Evolutionary conservation across 768 basidiomycete species (phyloP), one percentile per base, ranked within the genome.

Genomic region (Macrolepiota fuliginosa): DNA sequence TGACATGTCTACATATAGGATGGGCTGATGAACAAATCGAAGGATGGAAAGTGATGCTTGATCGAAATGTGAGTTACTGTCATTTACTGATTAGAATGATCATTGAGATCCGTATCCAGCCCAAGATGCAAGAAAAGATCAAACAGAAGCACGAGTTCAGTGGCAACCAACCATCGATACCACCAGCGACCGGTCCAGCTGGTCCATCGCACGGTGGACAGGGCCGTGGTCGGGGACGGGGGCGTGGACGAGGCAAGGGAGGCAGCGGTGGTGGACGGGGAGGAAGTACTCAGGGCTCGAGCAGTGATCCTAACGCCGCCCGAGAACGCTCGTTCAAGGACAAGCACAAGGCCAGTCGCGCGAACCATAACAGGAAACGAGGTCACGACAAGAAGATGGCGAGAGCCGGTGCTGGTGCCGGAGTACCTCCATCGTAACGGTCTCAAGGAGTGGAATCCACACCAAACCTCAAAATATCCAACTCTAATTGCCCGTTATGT

Each of bases 331-430:
- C 90, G 1, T 85, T 82, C 77, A 92, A 90, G 69, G 89, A 90
- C 65, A 91, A 85, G 71, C 84, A 89, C 67, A 92, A 89, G 73
- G 84, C 90, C 13, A 88, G 86, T 55, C 77, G 83, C 52, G 86
- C 72, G 2, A 94, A 94, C 67, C 87, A 86, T 68, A 81, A 87
- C 63, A 80, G 94, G 35, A 94, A 91, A 72, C 77, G 91, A 56
- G 95, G 92, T 0, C 90, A 92, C 68, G 95, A 95, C 72, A 91
- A 87, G 74, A 97, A 97, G 78, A 87, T 96, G 90, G 81, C 84
- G 10, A 82, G 79, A 62, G 84, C 77, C 59, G 90, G 85, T 13
- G 84, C 77, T 61, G 90, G 85, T 13, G 73, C 70, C n/a, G 81
- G 77, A 7, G 17, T 61, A 12, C 45, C 35, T 17, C 75, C 76